phyloP scores from a whole-genome alignment of 257 asterid genomes.

The Verbascum thapsus region DNA sequence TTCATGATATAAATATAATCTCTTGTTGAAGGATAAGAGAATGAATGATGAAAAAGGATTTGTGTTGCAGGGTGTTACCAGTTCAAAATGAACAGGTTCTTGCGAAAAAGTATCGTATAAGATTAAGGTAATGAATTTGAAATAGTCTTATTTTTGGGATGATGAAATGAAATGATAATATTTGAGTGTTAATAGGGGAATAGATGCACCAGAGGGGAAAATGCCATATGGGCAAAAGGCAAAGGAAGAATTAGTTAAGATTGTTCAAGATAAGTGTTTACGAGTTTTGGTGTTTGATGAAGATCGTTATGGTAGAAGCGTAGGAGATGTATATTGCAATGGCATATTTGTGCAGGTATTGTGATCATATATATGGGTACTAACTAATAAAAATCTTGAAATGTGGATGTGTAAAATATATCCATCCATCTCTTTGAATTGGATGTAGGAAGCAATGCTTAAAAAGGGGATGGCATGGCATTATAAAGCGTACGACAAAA shows the following conservation, averaged over 20 bases:
- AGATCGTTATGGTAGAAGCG: constrained; percentile 84
- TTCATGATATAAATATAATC: too few relatives aligned
- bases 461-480: constrained; percentile 96
- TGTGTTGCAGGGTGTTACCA: constrained; percentile 53
- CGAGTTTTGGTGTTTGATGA: constrained; percentile 64
- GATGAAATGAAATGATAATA: background rate
- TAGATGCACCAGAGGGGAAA: constrained; percentile 85
- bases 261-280: constrained; percentile 68
- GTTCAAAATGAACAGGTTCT: constrained; percentile 71
- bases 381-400: background rate
- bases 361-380: background rate
- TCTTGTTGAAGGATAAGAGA: too few relatives aligned
- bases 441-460: constrained; percentile 78
- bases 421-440: too few relatives aligned
- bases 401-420: background rate
- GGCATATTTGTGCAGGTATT: constrained; percentile 92
- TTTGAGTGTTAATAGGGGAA: constrained; percentile 57
- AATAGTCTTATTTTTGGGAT: background rate
- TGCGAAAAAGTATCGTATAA: constrained; percentile 79
- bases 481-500: constrained; percentile 76
- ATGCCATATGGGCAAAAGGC: constrained; percentile 91
- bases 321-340: constrained; percentile 85
- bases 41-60: constrained; percentile 14
- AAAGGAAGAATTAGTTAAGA: constrained; percentile 66
- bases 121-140: constrained; percentile 63